Percentiles rank a stretch among this genome's conserved stretches.
phyloP scores from a whole-genome alignment of 1,284 basidiomycete species.

The Rhodotorula sp. region DNA sequence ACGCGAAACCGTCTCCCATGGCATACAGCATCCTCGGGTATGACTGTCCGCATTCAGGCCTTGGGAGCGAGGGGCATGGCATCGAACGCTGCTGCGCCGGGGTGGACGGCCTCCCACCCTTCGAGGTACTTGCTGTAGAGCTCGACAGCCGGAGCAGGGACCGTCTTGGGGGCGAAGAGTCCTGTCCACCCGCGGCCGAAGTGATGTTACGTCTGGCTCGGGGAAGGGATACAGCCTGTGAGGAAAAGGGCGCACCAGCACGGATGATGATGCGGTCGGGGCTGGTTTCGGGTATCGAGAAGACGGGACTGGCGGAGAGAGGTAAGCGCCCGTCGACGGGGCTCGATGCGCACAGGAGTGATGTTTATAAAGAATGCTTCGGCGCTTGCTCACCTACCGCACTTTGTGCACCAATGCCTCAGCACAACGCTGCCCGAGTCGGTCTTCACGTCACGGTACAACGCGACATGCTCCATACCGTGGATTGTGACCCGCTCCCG shows the following conservation, averaged over 20 bases:
- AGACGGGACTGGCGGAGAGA: no score
- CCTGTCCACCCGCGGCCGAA: neutral
- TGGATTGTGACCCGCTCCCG: neutral
- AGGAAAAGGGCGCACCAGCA: neutral
- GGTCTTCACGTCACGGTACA: neutral
- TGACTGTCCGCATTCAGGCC: no score
- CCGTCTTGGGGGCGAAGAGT: constrained; percentile 4
- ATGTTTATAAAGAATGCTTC: no score
- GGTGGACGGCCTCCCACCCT: neutral
- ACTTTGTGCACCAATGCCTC: neutral
- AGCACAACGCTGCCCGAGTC: neutral
- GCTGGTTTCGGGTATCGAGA: no score
- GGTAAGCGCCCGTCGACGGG: no score
- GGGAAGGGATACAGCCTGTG: neutral
- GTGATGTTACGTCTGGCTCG: no score
- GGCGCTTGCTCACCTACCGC: no score
- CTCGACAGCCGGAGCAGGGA: neutral
- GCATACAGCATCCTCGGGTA: no score
- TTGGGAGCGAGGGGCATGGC: neutral
- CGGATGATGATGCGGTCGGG: neutral
- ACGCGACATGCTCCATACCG: neutral
- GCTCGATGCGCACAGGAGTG: no score
- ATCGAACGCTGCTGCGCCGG: neutral
- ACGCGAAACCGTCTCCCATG: no score
- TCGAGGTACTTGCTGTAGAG: constrained; percentile 22